Conservation (phyloP, 2,329 filamentous ascomycete species). For the Alternaria sp. region DNA sequence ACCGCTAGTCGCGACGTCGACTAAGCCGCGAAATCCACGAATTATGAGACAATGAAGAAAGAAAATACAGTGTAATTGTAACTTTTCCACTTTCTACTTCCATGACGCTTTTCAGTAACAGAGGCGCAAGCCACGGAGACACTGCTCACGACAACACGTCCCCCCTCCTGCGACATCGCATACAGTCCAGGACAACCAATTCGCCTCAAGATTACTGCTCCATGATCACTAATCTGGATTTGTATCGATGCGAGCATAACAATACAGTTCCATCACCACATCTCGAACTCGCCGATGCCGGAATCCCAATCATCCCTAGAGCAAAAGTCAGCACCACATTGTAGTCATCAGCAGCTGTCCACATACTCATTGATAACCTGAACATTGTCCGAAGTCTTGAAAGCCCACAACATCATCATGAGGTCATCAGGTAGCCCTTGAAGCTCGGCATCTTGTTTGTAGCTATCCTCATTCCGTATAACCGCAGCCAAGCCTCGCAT, state of each 20-base stretch:
- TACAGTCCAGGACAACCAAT: neutral
- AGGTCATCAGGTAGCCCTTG: slow-evolving; percentile 18
- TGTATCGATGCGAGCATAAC: neutral
- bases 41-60: neutral
- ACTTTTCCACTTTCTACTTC: neutral
- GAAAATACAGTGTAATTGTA: neutral
- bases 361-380: slow-evolving; percentile 4
- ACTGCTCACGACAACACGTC: neutral
- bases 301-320: neutral
- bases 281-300: neutral
- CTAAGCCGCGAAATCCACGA: neutral
- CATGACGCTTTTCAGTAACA: neutral
- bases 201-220: neutral
- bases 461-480: slow-evolving; percentile 26
- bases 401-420: slow-evolving; percentile 27
- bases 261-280: neutral
- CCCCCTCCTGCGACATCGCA: neutral
- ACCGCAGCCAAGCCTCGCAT: slow-evolving; percentile 22
- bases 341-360: neutral
- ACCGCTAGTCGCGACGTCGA: neutral
- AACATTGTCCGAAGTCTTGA: slow-evolving; percentile 18
- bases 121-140: neutral
- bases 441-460: slow-evolving; percentile 19
- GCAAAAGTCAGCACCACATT: neutral
- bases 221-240: accelerated